Percentiles rank a stretch among this genome's conserved stretches.
Evolutionary conservation across 805 yeast species (phyloP).

Genomic region (Clavispora asparagi): DNA sequence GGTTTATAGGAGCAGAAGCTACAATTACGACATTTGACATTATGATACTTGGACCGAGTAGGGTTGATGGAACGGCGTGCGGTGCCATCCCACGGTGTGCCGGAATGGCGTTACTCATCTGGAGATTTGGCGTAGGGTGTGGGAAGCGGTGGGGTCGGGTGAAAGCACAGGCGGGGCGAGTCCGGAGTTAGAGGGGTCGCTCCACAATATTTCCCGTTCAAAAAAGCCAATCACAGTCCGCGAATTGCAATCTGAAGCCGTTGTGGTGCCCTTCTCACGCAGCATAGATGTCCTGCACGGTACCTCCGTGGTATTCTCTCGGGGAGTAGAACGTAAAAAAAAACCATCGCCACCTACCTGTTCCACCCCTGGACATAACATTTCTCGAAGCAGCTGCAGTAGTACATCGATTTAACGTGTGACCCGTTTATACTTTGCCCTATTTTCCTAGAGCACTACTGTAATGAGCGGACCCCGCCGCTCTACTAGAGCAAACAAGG

Average conservation of each 20-base stretch:
- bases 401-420: not conserved
- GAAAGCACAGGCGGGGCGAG: too few species aligned
- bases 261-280: too few species aligned
- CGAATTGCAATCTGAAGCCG: too few species aligned
- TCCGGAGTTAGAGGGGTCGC: too few species aligned
- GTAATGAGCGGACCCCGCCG: constrained; percentile 22
- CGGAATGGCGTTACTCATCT: too few species aligned
- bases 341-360: not conserved
- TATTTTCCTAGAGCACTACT: not conserved
- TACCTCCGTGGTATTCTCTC: not conserved
- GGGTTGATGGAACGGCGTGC: too few species aligned
- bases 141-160: too few species aligned
- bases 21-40: not conserved
- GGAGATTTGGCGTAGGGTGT: too few species aligned
- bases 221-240: too few species aligned
- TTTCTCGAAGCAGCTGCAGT: not conserved
- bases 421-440: not conserved
- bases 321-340: not conserved
- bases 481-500: constrained; percentile 35
- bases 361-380: not conserved
- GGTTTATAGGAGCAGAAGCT: constrained; percentile 12
- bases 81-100: too few species aligned
- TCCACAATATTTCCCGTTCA: too few species aligned
- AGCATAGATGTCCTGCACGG: not conserved
- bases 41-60: too few species aligned